Evolutionary conservation across 2,329 filamentous ascomycete genomes (phyloP), one percentile per base, ranked within the genome.

Genomic region (Hypoxylon sp.): DNA sequence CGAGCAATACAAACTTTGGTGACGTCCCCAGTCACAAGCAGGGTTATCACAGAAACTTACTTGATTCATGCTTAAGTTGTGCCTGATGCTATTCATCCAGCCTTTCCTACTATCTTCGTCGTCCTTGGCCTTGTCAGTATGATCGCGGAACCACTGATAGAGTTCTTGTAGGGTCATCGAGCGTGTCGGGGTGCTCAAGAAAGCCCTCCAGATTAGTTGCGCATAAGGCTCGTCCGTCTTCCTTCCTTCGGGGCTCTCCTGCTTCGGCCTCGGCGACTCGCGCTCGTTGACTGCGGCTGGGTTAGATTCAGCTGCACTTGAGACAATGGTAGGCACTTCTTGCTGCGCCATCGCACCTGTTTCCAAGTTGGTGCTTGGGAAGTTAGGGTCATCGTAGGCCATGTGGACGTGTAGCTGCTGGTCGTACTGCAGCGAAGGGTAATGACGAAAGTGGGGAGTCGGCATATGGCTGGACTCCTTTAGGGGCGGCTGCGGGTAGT

Each of bases 21-120:
- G 8, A 19, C 24, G 5, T 50, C 21, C 19, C 3, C 6, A 39
- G n/a, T 35, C 35, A 37, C 32, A 55, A 44, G 24, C 44, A 50
- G 5, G 6, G 6, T 8, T 15, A 39, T 6, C 13, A 35, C 39
- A 11, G 51, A 35, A 31, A 84, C 89, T 81, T 88, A 98, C 95
- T 67, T 87, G 86, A 75, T 98, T 98, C 94, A 98, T 98, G 52
- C 93, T 97, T 6, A 98, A 83, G 74, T 98, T 98, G 79, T 98
- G 95, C 1, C 95, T 89, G 71, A 98, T 97, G 78, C 93, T 97
- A 80, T 98, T 98, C 81, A 95, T 92, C 95, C 95, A 98, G 8
- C 94, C 95, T 73, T 90, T 91, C 11, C 80, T 39, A n/a, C 39
- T 35, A 24, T 60, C 57, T 15, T 44, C 82, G 6, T 84, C 85